Conservation (phyloP, 108 stramenopile species). For the Hondaea fermentalgiana region DNA sequence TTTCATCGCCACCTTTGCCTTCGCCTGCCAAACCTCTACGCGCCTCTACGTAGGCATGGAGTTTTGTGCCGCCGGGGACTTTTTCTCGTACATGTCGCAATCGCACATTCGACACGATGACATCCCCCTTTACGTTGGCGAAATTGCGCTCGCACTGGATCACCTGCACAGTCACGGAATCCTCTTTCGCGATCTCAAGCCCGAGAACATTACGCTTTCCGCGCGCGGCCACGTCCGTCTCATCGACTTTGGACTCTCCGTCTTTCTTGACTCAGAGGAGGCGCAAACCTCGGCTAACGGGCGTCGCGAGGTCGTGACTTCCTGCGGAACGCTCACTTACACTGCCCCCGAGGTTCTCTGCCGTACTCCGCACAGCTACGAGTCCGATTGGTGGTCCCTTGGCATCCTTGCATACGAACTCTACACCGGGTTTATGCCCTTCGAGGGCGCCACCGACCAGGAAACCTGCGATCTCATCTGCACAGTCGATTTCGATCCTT, state of each 20-base stretch:
- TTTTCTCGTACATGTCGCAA: conserved; percentile 23
- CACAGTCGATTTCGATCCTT: neutral
- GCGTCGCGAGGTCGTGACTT: conserved; percentile 22
- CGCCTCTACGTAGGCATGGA: conserved; percentile 36
- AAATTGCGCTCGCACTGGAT: conserved; percentile 18
- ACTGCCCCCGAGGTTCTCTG: conserved; percentile 42
- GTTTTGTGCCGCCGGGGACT: conserved; percentile 34
- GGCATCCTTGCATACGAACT: conserved; percentile 38
- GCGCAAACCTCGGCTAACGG: neutral
- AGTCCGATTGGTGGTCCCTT: conserved; percentile 44
- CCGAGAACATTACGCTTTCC: conserved; percentile 26
- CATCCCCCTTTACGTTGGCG: neutral
- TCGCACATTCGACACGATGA: neutral
- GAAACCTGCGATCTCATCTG: conserved; percentile 30
- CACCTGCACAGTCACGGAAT: conserved; percentile 14
- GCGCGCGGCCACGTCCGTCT: conserved; percentile 21
- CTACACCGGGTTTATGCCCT: conserved; percentile 25
- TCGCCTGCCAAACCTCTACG: conserved; percentile 30
- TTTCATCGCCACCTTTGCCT: conserved; percentile 31
- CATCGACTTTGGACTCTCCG: conserved; percentile 29
- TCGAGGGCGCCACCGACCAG: conserved; percentile 33
- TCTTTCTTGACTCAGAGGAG: neutral
- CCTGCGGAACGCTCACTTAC: conserved; percentile 41
- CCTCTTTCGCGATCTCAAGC: conserved; percentile 38
- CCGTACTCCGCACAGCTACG: conserved; percentile 28